A percentile compares a stretch with the other conserved stretches of the same genome.
Conservation (phyloP, 2,329 filamentous ascomycete species). For the Chaetothyriales sp. region DNA sequence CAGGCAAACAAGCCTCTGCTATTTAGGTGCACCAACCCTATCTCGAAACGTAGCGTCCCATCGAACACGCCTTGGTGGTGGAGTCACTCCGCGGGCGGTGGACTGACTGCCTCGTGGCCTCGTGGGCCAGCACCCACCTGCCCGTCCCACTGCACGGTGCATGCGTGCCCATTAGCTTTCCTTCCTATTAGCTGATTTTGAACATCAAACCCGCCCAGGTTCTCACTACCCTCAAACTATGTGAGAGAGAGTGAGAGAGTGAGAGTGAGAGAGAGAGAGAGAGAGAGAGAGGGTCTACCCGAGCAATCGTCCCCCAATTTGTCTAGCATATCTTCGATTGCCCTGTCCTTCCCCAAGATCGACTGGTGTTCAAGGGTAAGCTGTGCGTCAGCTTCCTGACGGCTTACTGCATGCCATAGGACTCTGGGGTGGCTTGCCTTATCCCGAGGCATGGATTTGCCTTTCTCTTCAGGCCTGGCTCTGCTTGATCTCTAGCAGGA, state of each 20-base stretch:
- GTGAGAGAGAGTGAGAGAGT: too few relatives aligned
- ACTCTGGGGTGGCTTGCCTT: neutral
- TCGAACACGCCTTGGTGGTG: too few relatives aligned
- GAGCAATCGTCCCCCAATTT: neutral
- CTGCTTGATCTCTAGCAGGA: too few relatives aligned
- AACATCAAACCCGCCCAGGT: neutral
- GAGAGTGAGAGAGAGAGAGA: too few relatives aligned
- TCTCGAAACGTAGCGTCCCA: neutral
- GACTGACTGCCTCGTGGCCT: neutral
- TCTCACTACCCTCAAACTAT: neutral
- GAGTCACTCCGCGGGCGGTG: too few relatives aligned
- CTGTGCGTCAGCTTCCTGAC: neutral
- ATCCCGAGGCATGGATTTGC: too few relatives aligned
- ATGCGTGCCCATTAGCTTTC: neutral
- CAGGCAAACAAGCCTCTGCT: neutral
- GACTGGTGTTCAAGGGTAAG: neutral
- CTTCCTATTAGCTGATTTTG: neutral
- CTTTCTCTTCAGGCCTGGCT: too few relatives aligned
- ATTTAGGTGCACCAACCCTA: neutral
- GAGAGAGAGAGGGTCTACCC: neutral
- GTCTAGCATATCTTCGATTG: neutral
- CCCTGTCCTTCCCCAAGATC: neutral
- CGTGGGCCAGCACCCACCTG: neutral
- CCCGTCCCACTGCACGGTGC: neutral
- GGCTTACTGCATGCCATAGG: neutral